Conservation (phyloP, 2,329 filamentous ascomycete genomes). For the Teratosphaeriaceae sp. region DNA sequence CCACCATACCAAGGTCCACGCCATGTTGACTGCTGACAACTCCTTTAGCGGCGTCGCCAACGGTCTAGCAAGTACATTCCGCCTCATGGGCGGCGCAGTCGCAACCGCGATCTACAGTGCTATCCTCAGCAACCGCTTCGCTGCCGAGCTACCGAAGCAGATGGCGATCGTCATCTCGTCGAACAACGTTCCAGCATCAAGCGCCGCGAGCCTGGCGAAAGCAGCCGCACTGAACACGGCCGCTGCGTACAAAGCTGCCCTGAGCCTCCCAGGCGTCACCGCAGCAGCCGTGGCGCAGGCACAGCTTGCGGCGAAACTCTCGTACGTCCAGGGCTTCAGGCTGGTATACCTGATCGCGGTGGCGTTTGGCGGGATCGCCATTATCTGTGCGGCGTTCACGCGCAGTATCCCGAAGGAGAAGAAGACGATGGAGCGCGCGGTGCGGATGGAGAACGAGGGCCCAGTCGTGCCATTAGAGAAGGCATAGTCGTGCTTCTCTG, state of each 20-base stretch:
- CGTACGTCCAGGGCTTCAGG: conserved; percentile 11
- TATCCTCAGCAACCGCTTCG: conserved; percentile 10
- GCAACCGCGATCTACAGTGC: conserved; percentile 13
- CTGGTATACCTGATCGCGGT: conserved; percentile 11
- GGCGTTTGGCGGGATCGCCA: conserved; percentile 10
- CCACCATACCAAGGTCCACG: neutral
- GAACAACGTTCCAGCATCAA: conserved; percentile 1
- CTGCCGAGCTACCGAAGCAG: conserved; percentile 7
- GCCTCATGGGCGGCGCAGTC: conserved; percentile 14
- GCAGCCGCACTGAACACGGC: conserved; percentile 10
- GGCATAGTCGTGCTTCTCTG: too few species aligned
- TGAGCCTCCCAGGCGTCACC: conserved; percentile 2
- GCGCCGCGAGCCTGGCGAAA: conserved; percentile 3
- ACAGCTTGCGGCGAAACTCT: conserved; percentile 6
- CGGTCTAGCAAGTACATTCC: conserved; percentile 11
- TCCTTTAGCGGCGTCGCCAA: conserved; percentile 9
- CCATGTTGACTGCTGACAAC: neutral
- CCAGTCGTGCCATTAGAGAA: neutral
- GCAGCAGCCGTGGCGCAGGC: neutral
- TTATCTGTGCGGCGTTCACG: conserved; percentile 10
- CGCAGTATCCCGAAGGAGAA: conserved; percentile 10
- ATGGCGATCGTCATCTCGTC: conserved; percentile 3
- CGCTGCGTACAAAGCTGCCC: conserved; percentile 6
- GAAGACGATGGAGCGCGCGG: conserved; percentile 10
- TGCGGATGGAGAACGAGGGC: conserved; percentile 12